Evolutionary conservation across 257 asterid species (phyloP).

Genomic region (Solanum sitiens): DNA sequence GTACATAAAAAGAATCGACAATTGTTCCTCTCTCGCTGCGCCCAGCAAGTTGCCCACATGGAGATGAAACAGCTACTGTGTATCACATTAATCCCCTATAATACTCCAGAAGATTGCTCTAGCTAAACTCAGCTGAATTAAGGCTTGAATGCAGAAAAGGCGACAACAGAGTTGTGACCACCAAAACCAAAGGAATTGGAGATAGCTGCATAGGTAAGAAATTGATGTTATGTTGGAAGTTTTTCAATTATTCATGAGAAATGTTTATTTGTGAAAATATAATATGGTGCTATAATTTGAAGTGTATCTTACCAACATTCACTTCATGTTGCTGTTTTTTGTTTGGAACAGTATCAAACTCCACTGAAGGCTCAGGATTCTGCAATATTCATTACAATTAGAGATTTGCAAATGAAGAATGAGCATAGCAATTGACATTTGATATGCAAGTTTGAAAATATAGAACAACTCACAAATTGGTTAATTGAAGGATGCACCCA

Average conservation of each 20-base stretch:
- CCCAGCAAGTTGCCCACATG: not conserved
- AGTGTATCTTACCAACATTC: slow-evolving; percentile 56
- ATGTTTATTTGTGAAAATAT: not conserved
- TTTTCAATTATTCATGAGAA: not conserved
- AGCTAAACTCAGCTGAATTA: slow-evolving; percentile 17
- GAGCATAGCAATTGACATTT: not conserved
- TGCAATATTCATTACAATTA: slow-evolving; percentile 14
- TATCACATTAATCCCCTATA: not conserved
- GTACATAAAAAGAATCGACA: slow-evolving; percentile 2
- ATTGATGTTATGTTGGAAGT: not conserved
- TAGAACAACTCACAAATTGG: slow-evolving; percentile 49
- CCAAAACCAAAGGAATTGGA: slow-evolving; percentile 82
- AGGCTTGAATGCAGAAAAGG: slow-evolving; percentile 67
- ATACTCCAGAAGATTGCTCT: not conserved
- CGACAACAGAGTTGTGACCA: slow-evolving; percentile 76
- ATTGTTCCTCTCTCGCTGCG: not conserved
- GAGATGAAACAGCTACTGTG: not conserved
- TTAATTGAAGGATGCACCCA: slow-evolving; percentile 92
- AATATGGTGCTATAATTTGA: not conserved
- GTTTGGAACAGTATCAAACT: slow-evolving; percentile 76
- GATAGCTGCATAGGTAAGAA: slow-evolving; percentile 41
- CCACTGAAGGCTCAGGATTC: slow-evolving; percentile 85
- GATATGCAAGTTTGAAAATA: not conserved
- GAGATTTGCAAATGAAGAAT: not conserved
- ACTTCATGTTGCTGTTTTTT: slow-evolving; percentile 70